Evolutionary conservation across 2,329 filamentous ascomycete species (phyloP).

Genomic region (Xylaria arbuscula): DNA sequence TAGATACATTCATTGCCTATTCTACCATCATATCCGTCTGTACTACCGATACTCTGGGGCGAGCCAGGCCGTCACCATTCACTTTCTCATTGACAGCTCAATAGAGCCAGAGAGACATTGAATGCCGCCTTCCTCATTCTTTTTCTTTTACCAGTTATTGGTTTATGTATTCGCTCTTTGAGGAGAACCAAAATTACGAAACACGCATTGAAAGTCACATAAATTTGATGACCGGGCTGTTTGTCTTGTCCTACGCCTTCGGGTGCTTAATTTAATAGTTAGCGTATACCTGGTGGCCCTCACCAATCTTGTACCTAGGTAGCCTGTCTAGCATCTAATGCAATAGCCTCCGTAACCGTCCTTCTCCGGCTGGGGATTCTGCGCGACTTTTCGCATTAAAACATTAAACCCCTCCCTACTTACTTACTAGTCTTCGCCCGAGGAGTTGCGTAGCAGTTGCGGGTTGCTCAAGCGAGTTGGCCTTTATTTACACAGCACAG

Average conservation of each 20-base stretch:
- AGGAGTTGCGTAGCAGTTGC: conserved; percentile 5
- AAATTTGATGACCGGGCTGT: neutral
- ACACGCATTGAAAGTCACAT: neutral
- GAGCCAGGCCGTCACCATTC: neutral
- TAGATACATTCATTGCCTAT: neutral
- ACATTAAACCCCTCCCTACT: neutral
- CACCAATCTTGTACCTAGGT: neutral
- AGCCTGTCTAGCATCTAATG: neutral
- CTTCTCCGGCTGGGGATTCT: conserved; percentile 11
- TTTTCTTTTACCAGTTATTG: neutral
- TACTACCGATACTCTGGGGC: neutral
- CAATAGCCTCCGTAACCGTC: conserved; percentile 17
- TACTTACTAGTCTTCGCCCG: neutral
- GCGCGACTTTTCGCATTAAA: conserved; percentile 20
- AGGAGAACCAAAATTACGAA: neutral
- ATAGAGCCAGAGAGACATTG: neutral
- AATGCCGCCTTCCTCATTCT: neutral
- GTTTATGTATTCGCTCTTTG: neutral
- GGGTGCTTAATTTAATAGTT: neutral
- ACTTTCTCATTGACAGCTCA: neutral
- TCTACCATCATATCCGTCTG: neutral
- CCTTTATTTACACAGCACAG: neutral
- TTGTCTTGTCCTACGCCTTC: neutral
- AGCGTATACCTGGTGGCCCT: neutral
- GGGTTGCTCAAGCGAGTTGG: conserved; percentile 2